Base-by-base conservation (phyloP, 2,329 filamentous ascomycete genomes). In the Penicillium nordicum region DNA sequence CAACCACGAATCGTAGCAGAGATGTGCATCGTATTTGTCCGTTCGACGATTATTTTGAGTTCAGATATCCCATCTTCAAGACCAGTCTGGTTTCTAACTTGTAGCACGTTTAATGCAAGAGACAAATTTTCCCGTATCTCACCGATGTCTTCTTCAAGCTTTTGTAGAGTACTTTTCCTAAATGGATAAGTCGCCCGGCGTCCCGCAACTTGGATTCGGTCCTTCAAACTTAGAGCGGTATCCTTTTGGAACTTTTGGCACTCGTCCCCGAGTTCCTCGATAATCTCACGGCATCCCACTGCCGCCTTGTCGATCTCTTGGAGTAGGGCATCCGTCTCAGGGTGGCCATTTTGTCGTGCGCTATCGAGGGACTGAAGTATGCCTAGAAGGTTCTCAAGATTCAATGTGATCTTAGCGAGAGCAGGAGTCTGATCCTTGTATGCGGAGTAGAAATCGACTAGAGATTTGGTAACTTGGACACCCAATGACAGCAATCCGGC, bases 401-500 rank as follows among this genome's bases (percentile, higher is more conserved):
- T 61, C n/a, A 37, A 30, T 2, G 16, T 61, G 42, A 32, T 53
- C 14, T 66, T 61, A 1, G 61, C 60, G 5, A 73, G 49, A 34
- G 75, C 67, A 4, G 63, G 45, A 16, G 66, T 38, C 45, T 66
- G 67, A 54, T 59, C 52, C 47, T 65, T 67, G 57, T 66, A 68
- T 1, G 68, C 59, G 5, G 58, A 57, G 53, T 77, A 77, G 55
- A 71, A 76, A 11, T 72, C 54, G 53, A 70, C 55, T 5, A 77
- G 64, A 27, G 57, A 59, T 52, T 75, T 66, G 1, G 70, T 63
- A 29, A 71, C 66, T 59, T 72, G 62, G 16, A 78, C 69, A 37
- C 72, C 71, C 3, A 78, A 66, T 6, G 74, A 76, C 30, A 76
- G 59, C 37, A 78, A 50, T 12, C 72, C 72, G 0, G 64, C 66